Conservation (phyloP, 2,329 filamentous ascomycete genomes). For the Polychaeton citri region DNA sequence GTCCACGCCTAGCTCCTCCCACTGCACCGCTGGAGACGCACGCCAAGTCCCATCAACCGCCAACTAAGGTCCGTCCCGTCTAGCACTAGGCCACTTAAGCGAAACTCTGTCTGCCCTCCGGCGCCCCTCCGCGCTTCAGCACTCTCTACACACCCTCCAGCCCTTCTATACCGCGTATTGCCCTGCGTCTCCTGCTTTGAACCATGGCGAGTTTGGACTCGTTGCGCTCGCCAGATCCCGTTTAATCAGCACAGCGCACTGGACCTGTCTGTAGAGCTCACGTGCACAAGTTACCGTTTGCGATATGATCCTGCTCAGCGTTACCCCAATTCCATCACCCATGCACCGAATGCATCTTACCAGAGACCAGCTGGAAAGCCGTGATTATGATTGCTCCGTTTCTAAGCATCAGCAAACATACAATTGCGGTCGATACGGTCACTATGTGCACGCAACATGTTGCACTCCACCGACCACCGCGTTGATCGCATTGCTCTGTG, state of each 20-base stretch:
- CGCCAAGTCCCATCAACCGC: neutral
- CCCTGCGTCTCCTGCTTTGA: neutral
- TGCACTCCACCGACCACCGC: neutral
- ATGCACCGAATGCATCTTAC: too few species aligned
- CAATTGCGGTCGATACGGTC: neutral
- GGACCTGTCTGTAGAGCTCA: neutral
- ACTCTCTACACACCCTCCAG: neutral
- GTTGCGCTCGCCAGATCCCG: conserved; percentile 6
- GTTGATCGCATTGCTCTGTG: neutral
- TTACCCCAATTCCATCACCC: neutral
- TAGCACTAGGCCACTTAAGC: neutral
- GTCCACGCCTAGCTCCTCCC: neutral
- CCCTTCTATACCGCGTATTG: neutral
- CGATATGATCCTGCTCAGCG: neutral
- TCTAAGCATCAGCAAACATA: neutral
- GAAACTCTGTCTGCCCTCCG: neutral
- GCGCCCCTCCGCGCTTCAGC: neutral
- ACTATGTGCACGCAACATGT: neutral
- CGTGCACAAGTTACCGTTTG: neutral
- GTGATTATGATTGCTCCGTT: too few species aligned
- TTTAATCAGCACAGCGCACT: neutral
- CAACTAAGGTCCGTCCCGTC: neutral
- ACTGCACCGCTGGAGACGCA: neutral
- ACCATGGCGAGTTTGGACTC: conserved; percentile 9
- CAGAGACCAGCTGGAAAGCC: too few species aligned